phyloP scores from a whole-genome alignment of 2,329 filamentous ascomycete genomes.

The Ophiocordyceps camponoti-leonardi region DNA sequence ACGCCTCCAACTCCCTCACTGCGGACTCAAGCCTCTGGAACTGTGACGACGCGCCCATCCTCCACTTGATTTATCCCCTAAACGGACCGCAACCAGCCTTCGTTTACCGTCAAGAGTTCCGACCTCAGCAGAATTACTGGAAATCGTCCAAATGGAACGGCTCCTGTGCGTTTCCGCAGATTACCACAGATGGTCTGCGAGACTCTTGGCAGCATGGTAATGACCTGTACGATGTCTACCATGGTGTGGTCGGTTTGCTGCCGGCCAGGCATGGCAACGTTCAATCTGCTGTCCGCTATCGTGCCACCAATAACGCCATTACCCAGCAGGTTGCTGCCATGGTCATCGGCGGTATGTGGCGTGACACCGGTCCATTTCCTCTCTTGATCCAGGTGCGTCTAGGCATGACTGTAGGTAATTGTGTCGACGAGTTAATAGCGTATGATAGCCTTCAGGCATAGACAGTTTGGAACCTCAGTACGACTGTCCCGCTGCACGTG shows the following conservation, averaged over 20 bases:
- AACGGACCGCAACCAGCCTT: conserved; percentile 28
- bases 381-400: conserved; percentile 25
- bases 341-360: conserved; percentile 55
- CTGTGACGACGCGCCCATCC: conserved; percentile 53
- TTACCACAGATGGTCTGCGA: conserved; percentile 52
- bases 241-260: conserved; percentile 49
- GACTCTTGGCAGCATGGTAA: conserved; percentile 61
- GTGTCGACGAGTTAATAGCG: background rate
- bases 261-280: conserved; percentile 29
- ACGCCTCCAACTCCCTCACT: conserved; percentile 61
- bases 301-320: conserved; percentile 70
- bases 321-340: conserved; percentile 67
- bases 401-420: background rate
- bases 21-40: conserved; percentile 56
- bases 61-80: conserved; percentile 47
- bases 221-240: conserved; percentile 66
- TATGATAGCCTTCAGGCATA: conserved; percentile 28
- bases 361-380: conserved; percentile 20
- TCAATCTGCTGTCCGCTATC: conserved; percentile 35
- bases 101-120: conserved; percentile 50
- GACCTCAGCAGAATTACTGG: conserved; percentile 49
- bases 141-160: conserved; percentile 49
- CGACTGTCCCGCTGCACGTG: conserved; percentile 35
- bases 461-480: conserved; percentile 66
- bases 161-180: conserved; percentile 67